These are phyloP conservation scores for Bipolaris oryzae DNA, from an alignment of 2,329 filamentous ascomycete genomes.

Conservation along the genomic window DNA sequence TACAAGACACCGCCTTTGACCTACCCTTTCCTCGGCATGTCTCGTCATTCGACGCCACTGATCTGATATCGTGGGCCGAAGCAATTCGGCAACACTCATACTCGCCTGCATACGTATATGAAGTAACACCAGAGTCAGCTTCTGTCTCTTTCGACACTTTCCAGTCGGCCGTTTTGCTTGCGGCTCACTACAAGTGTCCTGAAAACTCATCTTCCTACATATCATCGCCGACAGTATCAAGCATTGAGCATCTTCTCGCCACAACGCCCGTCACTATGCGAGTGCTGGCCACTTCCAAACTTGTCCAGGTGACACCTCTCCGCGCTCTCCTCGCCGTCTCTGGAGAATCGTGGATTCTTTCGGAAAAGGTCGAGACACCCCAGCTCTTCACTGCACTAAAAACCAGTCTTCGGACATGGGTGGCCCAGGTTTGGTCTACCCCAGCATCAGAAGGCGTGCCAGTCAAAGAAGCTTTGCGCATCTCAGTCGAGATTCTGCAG, in stretches of 20 bases:
- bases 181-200: constrained; percentile 39
- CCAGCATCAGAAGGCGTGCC: constrained; percentile 15
- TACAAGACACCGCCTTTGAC: constrained; percentile 32
- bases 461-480: constrained; percentile 34
- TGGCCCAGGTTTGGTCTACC: constrained; percentile 35
- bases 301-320: constrained; percentile 48
- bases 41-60: constrained; percentile 47
- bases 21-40: constrained; percentile 48
- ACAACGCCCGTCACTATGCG: constrained; percentile 30
- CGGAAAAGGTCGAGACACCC: constrained; percentile 47
- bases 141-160: constrained; percentile 37
- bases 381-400: constrained; percentile 43
- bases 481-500: constrained; percentile 36
- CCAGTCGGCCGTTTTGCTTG: constrained; percentile 48
- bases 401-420: constrained; percentile 45
- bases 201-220: constrained; percentile 23
- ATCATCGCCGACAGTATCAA: constrained; percentile 12
- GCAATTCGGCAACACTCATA: constrained; percentile 27
- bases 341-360: constrained; percentile 55
- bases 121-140: constrained; percentile 23
- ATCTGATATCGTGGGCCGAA: constrained; percentile 30
- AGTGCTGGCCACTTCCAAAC: constrained; percentile 45
- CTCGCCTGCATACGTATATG: constrained; percentile 32
- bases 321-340: constrained; percentile 52
- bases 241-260: constrained; percentile 36